phyloP scores from a whole-genome alignment of 2,329 filamentous ascomycete species.

The Aspergillus arachidicola region DNA sequence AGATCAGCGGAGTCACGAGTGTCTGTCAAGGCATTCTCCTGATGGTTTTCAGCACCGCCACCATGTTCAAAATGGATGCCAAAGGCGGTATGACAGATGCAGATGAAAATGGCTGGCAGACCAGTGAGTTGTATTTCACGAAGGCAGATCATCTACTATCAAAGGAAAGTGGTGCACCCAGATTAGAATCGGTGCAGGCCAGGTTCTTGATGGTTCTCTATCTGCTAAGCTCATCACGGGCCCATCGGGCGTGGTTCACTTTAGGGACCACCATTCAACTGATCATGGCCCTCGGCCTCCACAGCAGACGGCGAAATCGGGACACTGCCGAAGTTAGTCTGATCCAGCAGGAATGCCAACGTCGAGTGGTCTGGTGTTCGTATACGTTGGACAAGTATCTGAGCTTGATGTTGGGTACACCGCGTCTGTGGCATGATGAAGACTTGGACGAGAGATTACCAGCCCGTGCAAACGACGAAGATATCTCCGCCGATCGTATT shows the following conservation, averaged over 20 bases:
- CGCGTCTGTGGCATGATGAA: slow-evolving; percentile 38
- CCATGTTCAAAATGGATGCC: slow-evolving; percentile 18
- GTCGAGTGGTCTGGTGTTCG: slow-evolving; percentile 41
- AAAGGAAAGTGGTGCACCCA: slow-evolving; percentile 22
- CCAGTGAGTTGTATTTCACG: slow-evolving; percentile 25
- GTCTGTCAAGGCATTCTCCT: slow-evolving; percentile 19
- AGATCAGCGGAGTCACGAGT: background rate
- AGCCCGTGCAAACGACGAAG: slow-evolving; percentile 20
- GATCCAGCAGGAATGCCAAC: slow-evolving; percentile 34
- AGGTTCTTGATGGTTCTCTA: slow-evolving; percentile 29
- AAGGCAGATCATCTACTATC: slow-evolving; percentile 23
- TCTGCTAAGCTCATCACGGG: slow-evolving; percentile 39
- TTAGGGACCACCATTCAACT: slow-evolving; percentile 42
- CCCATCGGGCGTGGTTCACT: slow-evolving; percentile 41
- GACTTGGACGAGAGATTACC: slow-evolving; percentile 17
- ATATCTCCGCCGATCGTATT: slow-evolving; percentile 12
- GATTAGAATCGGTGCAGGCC: background rate
- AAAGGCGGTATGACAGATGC: slow-evolving; percentile 20
- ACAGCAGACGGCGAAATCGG: slow-evolving; percentile 24
- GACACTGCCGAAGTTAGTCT: slow-evolving; percentile 12
- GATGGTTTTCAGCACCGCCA: slow-evolving; percentile 24
- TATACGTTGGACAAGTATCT: slow-evolving; percentile 45
- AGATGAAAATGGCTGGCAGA: slow-evolving; percentile 16
- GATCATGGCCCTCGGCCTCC: slow-evolving; percentile 39
- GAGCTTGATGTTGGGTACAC: slow-evolving; percentile 41